Percentiles rank a stretch among this genome's conserved stretches.
Conservation (phyloP, 176 grass and related monocot species). For the Eleusine coracana region DNA sequence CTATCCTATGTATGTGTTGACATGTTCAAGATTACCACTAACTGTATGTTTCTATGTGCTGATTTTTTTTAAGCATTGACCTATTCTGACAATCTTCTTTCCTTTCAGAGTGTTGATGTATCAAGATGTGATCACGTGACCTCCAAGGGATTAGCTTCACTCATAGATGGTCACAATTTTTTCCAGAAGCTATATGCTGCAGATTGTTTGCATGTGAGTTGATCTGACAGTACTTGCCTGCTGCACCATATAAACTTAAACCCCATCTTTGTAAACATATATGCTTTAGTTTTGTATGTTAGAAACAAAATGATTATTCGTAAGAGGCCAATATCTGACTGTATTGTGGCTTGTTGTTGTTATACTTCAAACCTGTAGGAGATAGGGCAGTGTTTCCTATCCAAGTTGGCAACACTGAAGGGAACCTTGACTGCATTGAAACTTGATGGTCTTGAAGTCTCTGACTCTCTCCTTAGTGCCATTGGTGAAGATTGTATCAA, state of each 20-base stretch:
- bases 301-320: slow-evolving; percentile 1
- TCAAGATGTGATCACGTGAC: slow-evolving; percentile 92
- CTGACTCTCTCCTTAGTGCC: slow-evolving; percentile 54
- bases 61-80: not conserved
- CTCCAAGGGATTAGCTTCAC: slow-evolving; percentile 68
- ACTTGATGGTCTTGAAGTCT: slow-evolving; percentile 82
- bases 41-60: not conserved
- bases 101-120: slow-evolving; percentile 79
- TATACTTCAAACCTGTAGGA: slow-evolving; percentile 57
- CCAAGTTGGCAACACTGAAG: slow-evolving; percentile 67
- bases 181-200: slow-evolving; percentile 79
- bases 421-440: slow-evolving; percentile 72
- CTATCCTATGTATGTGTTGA: not conserved
- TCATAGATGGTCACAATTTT: slow-evolving; percentile 67
- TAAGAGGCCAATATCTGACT: slow-evolving; percentile 21
- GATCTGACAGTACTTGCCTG: not conserved
- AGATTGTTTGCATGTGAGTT: slow-evolving; percentile 77
- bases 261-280: not conserved
- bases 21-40: slow-evolving; percentile 24
- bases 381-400: slow-evolving; percentile 61
- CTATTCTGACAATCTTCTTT: slow-evolving; percentile 5
- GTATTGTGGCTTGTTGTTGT: not conserved
- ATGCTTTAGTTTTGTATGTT: not conserved
- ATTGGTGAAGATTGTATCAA: slow-evolving; percentile 72
- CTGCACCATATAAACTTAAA: not conserved